These are phyloP conservation scores for Paratrypanosoma confusum DNA, from an alignment of 208 protist genomes.

Conservation along the genomic window DNA sequence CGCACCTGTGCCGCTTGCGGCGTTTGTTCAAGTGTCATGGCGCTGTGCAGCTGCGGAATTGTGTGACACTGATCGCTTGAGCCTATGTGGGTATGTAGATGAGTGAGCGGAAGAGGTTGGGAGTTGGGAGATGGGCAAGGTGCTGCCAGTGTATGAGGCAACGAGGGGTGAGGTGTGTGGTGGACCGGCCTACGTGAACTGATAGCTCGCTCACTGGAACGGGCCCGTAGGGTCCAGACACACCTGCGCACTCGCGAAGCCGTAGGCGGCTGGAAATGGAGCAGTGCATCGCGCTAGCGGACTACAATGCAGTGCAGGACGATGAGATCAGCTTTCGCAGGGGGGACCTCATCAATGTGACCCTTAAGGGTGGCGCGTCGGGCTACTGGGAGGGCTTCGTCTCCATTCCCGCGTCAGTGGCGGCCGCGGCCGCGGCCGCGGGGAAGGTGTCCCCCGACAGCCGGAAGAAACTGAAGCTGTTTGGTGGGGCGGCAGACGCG, in stretches of 20 bases:
- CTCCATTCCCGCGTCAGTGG: conserved; percentile 3
- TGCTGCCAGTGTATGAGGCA: neutral
- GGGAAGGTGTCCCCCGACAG: neutral
- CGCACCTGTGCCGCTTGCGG: too few species aligned
- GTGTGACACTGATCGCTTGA: too few species aligned
- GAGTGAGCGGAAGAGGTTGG: neutral
- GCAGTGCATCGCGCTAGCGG: conserved; percentile 67
- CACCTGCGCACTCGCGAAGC: conserved; percentile 1
- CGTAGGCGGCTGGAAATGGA: conserved; percentile 19
- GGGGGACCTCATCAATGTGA: conserved; percentile 79
- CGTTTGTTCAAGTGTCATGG: too few species aligned
- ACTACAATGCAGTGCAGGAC: conserved; percentile 37
- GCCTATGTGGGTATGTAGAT: neutral
- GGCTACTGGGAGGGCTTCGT: conserved; percentile 85
- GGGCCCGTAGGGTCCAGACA: neutral
- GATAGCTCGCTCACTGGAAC: neutral
- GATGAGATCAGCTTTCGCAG: conserved; percentile 80
- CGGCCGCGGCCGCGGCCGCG: neutral
- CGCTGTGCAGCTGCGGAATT: too few species aligned
- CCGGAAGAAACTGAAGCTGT: neutral
- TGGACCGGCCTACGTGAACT: neutral
- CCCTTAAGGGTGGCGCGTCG: conserved; percentile 48
- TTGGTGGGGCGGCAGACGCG: neutral
- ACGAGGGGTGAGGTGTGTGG: neutral
- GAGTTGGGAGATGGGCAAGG: neutral